Evolutionary conservation across 1,139 yeast species (phyloP).

Genomic region (Debaryomyces fabryi): DNA sequence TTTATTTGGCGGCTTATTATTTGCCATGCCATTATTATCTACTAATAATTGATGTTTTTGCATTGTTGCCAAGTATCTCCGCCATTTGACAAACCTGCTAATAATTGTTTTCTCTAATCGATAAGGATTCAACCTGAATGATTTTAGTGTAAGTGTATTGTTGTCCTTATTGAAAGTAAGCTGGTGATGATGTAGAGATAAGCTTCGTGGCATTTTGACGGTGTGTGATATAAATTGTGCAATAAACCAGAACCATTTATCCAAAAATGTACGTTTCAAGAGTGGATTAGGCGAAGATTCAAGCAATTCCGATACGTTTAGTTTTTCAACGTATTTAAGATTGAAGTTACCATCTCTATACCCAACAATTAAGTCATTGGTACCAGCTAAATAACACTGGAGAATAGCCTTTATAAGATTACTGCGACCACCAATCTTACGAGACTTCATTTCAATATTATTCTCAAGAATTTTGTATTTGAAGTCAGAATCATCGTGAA

Average conservation of each 20-base stretch:
- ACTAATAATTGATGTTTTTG: background rate
- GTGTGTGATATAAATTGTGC: constrained; percentile 8
- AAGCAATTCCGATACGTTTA: constrained; percentile 6
- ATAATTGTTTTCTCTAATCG: constrained; percentile 4
- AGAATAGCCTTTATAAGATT: constrained; percentile 7
- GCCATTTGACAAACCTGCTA: constrained; percentile 6
- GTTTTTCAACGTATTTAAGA: constrained; percentile 8
- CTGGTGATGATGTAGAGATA: background rate
- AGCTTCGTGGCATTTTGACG: background rate
- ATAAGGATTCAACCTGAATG: constrained; percentile 2
- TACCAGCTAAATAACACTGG: constrained; percentile 14
- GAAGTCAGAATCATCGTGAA: background rate
- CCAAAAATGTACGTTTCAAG: constrained; percentile 6
- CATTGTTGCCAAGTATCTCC: background rate
- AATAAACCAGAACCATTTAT: constrained; percentile 14
- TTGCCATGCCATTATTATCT: background rate
- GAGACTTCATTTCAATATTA: constrained; percentile 13
- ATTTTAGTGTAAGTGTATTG: background rate
- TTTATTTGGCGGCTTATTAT: background rate
- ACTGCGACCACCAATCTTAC: background rate
- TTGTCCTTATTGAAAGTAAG: background rate
- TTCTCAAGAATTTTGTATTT: constrained; percentile 10
- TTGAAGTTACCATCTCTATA: constrained; percentile 10
- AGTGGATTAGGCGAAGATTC: background rate
- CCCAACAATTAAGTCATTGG: constrained; percentile 11